phyloP scores from a whole-genome alignment of 495 filamentous ascomycete genomes.

The Aspergillus affinis region DNA sequence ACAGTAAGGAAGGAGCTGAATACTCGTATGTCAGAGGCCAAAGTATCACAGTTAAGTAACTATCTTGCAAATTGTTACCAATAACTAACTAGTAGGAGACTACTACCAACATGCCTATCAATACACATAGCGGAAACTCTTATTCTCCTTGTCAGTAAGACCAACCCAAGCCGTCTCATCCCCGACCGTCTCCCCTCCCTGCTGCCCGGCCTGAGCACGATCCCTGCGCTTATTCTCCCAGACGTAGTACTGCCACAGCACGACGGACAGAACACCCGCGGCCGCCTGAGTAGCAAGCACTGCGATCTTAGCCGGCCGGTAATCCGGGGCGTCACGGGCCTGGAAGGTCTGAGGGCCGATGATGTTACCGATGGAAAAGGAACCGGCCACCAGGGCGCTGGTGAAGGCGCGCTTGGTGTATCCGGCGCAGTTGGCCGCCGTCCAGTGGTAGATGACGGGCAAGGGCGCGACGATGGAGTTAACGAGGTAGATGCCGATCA shows the following conservation, averaged over 20 bases:
- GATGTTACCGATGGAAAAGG: conserved; percentile 55
- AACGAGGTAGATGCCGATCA: conserved; percentile 65
- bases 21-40: no score
- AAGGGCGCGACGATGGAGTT: conserved; percentile 46
- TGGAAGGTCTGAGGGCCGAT: conserved; percentile 60
- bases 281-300: conserved; percentile 49
- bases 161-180: conserved; percentile 11
- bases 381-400: conserved; percentile 39
- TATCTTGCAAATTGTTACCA: no score
- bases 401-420: conserved; percentile 44
- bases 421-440: conserved; percentile 40
- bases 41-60: no score
- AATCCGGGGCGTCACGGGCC: conserved; percentile 46
- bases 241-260: conserved; percentile 41
- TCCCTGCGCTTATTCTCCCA: conserved; percentile 23
- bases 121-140: conserved; percentile 31
- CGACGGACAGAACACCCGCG: conserved; percentile 39
- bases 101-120: conserved; percentile 2
- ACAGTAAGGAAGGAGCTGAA: no score
- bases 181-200: conserved; percentile 23
- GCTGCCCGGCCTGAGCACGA: conserved; percentile 15
- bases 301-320: conserved; percentile 59
- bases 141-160: conserved; percentile 13
- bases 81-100: no score
- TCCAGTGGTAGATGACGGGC: conserved; percentile 46